Base-by-base conservation (phyloP, 495 filamentous ascomycete species). In the Durotheca rogersii region DNA sequence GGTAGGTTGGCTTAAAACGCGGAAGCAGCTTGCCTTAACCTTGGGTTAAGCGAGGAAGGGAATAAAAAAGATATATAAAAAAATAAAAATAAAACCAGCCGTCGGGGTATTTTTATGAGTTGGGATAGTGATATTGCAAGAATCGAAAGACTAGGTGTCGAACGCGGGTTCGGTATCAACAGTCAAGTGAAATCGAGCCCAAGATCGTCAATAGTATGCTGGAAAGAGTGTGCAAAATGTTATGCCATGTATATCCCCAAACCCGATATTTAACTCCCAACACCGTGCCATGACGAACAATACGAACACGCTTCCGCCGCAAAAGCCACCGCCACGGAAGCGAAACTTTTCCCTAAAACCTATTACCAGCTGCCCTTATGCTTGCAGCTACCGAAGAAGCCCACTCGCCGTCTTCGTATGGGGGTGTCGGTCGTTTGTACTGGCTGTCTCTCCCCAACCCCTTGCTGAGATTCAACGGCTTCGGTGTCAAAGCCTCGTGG, bases 391-490 rank as follows among this genome's bases (percentile, higher is more conserved):
- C 83, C 32, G 89, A 82, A n/a, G 84, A 82, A 20, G 83, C 87
- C 90, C 88, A 96, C 66, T 91, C 93, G 49, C 83, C 81, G 61
- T 94, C 91, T 42, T 79, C 74, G 59, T 95, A 94, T 19, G 93
- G 93, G 30, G 94, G 94, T n/a, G 93, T 97, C 18, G 91, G 91
- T 87, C 89, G 95, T 67, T 91, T 89, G 34, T 86, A 79, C 48
- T 79, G 76, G 32, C 63, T 76, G 6, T 58, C 56, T 49, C 43
- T 44, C 32, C 32, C 52, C 10, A 74, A 62, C 19, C 77, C 67
- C 51, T 83, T 75, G 50, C 79, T 82, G 34, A 73, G 67, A 30
- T 75, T 67, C 32, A 80, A 58, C 2, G 75, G 74, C 47, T 81
- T 78, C 35, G 84, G 85, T 19, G 79, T 81, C 7, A 83, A 66